Evolutionary conservation across 768 basidiomycete genomes (phyloP).

Genomic region (Leccinellum rugosiceps): DNA sequence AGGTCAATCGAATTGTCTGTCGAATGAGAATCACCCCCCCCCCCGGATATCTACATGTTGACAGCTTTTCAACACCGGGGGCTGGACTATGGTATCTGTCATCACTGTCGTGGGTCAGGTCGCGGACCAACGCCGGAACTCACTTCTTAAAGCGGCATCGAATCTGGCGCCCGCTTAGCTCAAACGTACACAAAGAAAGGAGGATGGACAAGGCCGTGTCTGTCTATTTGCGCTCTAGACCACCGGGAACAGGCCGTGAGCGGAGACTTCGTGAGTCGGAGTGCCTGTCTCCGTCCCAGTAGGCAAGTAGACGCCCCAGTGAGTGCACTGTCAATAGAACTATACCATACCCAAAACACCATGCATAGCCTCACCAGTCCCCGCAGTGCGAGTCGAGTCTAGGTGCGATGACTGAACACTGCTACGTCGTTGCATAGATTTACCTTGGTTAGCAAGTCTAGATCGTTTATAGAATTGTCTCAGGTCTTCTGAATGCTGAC

Average conservation of each 20-base stretch:
- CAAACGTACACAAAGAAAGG: background rate
- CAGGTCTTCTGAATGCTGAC: background rate
- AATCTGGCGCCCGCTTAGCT: background rate
- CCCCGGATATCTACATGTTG: background rate
- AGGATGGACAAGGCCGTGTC: background rate
- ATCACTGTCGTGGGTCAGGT: background rate
- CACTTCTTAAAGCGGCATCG: background rate
- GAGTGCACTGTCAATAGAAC: background rate
- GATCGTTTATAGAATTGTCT: background rate
- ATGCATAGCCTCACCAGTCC: background rate
- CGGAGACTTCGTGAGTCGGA: no score
- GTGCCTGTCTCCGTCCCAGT: no score
- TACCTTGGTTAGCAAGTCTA: background rate
- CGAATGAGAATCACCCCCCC: background rate
- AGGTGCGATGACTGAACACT: background rate
- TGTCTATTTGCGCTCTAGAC: background rate
- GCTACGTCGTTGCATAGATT: background rate
- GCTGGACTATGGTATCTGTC: no score
- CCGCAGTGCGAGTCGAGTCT: background rate
- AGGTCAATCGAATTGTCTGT: background rate
- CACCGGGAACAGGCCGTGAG: no score
- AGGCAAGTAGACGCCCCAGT: background rate
- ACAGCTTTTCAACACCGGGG: no score
- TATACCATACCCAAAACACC: background rate
- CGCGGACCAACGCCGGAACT: background rate